A percentile compares a stretch with the other conserved stretches of the same genome.
These are phyloP conservation scores for Mycogone perniciosa DNA, from an alignment of 2,329 filamentous ascomycete genomes.

Conservation along the genomic window DNA sequence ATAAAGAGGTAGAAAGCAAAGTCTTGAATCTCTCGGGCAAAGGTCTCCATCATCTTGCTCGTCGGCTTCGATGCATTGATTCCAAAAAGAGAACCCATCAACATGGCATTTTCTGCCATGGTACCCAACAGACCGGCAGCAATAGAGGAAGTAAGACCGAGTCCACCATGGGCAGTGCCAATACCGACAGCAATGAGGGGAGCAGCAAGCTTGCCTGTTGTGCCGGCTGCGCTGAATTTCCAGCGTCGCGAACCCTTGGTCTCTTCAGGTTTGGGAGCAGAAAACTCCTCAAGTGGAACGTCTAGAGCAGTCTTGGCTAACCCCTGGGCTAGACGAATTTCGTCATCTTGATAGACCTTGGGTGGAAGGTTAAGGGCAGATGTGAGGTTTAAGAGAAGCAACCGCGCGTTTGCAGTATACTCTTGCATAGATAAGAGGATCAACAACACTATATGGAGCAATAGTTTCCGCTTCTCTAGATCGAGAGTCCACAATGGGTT, in stretches of 20 bases:
- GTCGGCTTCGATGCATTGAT: conserved; percentile 84
- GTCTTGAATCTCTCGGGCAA: conserved; percentile 78
- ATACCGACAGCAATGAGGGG: conserved; percentile 73
- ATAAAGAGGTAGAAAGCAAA: conserved; percentile 77
- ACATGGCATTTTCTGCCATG: conserved; percentile 69
- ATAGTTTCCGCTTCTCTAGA: conserved; percentile 55
- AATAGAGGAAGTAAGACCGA: conserved; percentile 66
- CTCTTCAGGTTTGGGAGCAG: conserved; percentile 46
- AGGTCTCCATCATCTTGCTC: conserved; percentile 81
- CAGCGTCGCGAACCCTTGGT: conserved; percentile 59
- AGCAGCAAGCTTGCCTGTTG: conserved; percentile 62
- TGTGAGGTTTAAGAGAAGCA: conserved; percentile 63
- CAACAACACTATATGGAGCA: conserved; percentile 67
- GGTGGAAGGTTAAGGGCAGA: conserved; percentile 65
- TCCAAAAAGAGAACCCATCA: conserved; percentile 82
- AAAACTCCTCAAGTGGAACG: conserved; percentile 24
- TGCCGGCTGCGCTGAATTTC: conserved; percentile 54
- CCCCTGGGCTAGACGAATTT: conserved; percentile 67
- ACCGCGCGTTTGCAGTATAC: conserved; percentile 67
- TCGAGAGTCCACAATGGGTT: conserved; percentile 55
- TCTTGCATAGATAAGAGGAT: conserved; percentile 70
- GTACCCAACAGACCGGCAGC: conserved; percentile 74
- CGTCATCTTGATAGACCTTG: conserved; percentile 59
- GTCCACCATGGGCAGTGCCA: conserved; percentile 69
- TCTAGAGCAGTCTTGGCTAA: conserved; percentile 66